A percentile compares a stretch with the other conserved stretches of the same genome.
Evolutionary conservation across 2,329 filamentous ascomycete species (phyloP).

Genomic region (Botrytis paeoniae): DNA sequence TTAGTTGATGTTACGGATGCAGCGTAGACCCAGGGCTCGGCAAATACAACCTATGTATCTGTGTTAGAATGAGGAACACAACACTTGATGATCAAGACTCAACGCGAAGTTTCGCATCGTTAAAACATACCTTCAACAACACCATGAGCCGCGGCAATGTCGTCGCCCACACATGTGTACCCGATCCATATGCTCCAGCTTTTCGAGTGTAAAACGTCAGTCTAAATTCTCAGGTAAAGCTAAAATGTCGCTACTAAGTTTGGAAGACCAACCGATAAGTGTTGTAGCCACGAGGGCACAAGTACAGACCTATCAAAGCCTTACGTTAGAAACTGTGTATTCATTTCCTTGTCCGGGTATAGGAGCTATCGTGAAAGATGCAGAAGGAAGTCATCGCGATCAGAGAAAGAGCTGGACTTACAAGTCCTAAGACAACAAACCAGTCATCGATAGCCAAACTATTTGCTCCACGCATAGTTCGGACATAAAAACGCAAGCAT

Average conservation of each 20-base stretch:
- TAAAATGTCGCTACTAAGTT: neutral
- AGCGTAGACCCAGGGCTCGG: conserved; percentile 15
- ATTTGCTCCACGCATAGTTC: conserved; percentile 1
- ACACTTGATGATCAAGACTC: neutral
- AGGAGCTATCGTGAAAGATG: neutral
- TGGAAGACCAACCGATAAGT: conserved; percentile 11
- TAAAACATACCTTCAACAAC: conserved; percentile 4
- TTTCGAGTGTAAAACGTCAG: conserved; percentile 7
- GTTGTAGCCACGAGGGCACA: conserved; percentile 4
- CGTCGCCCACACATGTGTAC: conserved; percentile 13
- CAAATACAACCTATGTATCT: conserved; percentile 1
- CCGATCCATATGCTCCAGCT: conserved; percentile 9
- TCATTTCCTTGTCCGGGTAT: neutral
- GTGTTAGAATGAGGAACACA: conserved; percentile 1
- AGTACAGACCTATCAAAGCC: neutral
- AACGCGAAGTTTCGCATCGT: neutral
- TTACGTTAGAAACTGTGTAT: neutral
- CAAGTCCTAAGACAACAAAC: conserved; percentile 7
- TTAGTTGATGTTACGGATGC: conserved; percentile 16
- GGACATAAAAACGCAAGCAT: conserved; percentile 10
- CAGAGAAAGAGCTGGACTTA: neutral
- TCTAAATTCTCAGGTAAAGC: neutral
- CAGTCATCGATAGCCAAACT: conserved; percentile 13
- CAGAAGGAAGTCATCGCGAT: neutral
- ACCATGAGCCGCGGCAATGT: conserved; percentile 11